Base-by-base conservation (phyloP, 805 yeast species). In the Brettanomyces bruxellensis region DNA sequence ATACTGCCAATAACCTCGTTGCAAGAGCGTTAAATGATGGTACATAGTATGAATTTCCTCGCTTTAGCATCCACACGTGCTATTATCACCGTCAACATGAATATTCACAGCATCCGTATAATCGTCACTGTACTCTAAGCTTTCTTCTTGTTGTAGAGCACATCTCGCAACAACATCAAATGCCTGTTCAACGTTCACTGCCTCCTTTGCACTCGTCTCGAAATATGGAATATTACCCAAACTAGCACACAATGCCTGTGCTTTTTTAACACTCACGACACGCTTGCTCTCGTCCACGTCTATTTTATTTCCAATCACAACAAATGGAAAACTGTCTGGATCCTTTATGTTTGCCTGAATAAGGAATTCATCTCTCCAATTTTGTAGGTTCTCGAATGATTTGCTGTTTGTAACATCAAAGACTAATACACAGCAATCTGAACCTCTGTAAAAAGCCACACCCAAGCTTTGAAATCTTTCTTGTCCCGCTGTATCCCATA, bases 401-500 rank as follows among this genome's bases (percentile, higher is more conserved):
- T 91, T 90, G 51, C 86, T 83, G 67, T 93, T 93, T 51, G 96
- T 91, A 43, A 93, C 98, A 62, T 91, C 99, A 63, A 86, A 91
- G 55, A 93, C 95, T 49, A 91, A 73, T 8, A 91, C 96, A 68
- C 98, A 93, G 67, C 98, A 93, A 66, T 93, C 98, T 1, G 98
- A 96, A 35, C 98, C 98, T 58, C 99, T 75, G 66, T 93, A 91
- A 64, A 91, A 91, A 0, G 98, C 98, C 40, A 91, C 97, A 13
- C 98, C 98, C 51, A 91, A 72, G 48, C 95, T 83, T 68, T 93
- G 98, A 74, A 91, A 91, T 58, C 99, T 76, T 67, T 91, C 99
- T 70, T 91, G 99, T 35, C 99, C 99, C 6, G 98, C 98, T 39
- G 99, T 91, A 62, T 91, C 99, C 99, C 99, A 91, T 46, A 93